Conservation (phyloP, 1,284 basidiomycete species). For the Malassezia sp. region DNA sequence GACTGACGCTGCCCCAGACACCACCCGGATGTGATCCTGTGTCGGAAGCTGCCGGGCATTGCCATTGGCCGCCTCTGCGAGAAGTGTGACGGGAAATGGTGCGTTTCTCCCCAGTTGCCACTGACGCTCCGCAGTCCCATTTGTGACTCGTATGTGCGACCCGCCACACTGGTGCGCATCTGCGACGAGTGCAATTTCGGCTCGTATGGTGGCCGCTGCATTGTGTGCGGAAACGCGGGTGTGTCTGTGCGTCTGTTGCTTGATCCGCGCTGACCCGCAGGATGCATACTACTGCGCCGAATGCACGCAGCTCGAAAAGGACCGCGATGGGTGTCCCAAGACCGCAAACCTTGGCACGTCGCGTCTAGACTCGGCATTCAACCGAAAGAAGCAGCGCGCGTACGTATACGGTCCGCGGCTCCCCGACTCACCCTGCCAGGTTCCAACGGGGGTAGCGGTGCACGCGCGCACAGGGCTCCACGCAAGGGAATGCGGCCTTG, state of each 20-base stretch:
- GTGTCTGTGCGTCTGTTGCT: conserved; percentile 33
- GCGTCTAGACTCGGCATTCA: conserved; percentile 39
- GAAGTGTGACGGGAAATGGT: conserved; percentile 99
- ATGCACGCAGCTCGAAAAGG: conserved; percentile 91
- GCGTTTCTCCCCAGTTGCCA: conserved; percentile 34
- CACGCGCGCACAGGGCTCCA: too few relatives aligned
- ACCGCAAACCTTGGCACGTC: conserved; percentile 79
- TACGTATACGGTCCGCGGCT: background rate
- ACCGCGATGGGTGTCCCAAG: conserved; percentile 95
- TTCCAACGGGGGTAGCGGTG: conserved; percentile 14
- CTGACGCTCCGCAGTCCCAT: conserved; percentile 67
- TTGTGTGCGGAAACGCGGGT: conserved; percentile 59
- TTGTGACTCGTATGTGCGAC: conserved; percentile 97
- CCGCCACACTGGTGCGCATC: conserved; percentile 90
- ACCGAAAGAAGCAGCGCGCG: conserved; percentile 4
- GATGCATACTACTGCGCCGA: conserved; percentile 47
- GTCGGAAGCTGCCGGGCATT: conserved; percentile 86
- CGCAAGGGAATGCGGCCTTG: too few relatives aligned
- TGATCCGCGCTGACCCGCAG: conserved; percentile 13
- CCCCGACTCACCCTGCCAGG: background rate
- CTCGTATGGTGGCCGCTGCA: conserved; percentile 88
- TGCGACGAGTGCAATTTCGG: conserved; percentile 98
- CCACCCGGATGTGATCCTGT: conserved; percentile 78
- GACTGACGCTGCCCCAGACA: conserved; percentile 22
- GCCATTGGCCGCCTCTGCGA: conserved; percentile 92